Conservation (phyloP, 2,329 filamentous ascomycete species). For the Xylariomycetidae sp. region DNA sequence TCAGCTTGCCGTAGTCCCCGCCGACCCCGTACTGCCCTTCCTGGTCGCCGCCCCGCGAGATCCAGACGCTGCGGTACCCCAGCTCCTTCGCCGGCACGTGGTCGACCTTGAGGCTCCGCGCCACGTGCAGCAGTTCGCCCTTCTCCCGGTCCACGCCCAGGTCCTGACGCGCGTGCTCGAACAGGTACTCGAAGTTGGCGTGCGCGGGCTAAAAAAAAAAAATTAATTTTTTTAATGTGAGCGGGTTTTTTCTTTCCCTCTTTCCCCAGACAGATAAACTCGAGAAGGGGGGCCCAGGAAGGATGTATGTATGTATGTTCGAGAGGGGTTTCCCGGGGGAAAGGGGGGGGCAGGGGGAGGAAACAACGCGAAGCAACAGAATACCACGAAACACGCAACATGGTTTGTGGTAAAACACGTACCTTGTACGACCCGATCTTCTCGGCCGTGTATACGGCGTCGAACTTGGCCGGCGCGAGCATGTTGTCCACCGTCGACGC, state of each 20-base stretch:
- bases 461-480: constrained; percentile 49
- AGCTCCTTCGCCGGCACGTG: constrained; percentile 59
- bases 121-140: constrained; percentile 60
- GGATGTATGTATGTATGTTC: too few species aligned
- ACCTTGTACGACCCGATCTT: constrained; percentile 71
- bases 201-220: too few species aligned
- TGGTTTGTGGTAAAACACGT: too few species aligned
- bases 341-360: too few species aligned
- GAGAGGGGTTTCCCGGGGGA: too few species aligned
- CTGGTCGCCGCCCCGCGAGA: constrained; percentile 46
- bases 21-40: constrained; percentile 11
- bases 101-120: constrained; percentile 63
- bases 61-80: constrained; percentile 61
- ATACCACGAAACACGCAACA: too few species aligned
- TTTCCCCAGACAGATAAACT: too few species aligned
- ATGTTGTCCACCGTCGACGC: constrained; percentile 22
- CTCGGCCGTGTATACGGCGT: constrained; percentile 64
- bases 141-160: constrained; percentile 47
- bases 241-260: too few species aligned
- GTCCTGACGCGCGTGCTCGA: constrained; percentile 45
- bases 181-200: constrained; percentile 62
- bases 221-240: too few species aligned
- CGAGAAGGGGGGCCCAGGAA: too few species aligned
- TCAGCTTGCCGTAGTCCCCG: constrained; percentile 12
- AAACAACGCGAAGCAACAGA: too few species aligned